These are phyloP conservation scores for Russula earlei DNA, from an alignment of 768 basidiomycete species.

Conservation along the genomic window DNA sequence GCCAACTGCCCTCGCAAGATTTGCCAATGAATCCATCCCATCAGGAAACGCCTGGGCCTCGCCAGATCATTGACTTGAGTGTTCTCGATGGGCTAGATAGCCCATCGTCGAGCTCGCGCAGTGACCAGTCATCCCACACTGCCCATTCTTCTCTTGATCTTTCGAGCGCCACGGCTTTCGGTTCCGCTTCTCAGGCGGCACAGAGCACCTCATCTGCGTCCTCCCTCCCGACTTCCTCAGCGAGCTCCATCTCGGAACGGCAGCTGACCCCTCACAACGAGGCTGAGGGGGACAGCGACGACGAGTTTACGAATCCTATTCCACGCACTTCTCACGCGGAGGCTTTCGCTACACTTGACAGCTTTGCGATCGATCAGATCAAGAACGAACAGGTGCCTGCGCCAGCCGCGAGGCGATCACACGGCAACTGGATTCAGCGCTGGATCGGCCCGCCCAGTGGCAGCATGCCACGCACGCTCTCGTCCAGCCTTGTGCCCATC, in stretches of 20 bases:
- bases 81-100: neutral
- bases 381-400: conserved; percentile 15
- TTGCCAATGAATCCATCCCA: neutral
- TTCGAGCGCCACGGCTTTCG: conserved; percentile 6
- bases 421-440: conserved; percentile 9
- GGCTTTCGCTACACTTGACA: conserved; percentile 29
- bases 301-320: conserved; percentile 21
- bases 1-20: neutral
- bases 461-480: conserved; percentile 14
- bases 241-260: neutral
- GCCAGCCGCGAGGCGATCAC: conserved; percentile 1
- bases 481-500: conserved; percentile 25
- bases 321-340: conserved; percentile 30
- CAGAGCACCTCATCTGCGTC: neutral
- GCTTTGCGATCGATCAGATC: conserved; percentile 21
- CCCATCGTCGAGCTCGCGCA: neutral
- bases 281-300: conserved; percentile 9
- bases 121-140: neutral
- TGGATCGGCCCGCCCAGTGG: conserved; percentile 15
- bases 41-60: neutral
- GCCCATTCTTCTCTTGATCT: conserved; percentile 9
- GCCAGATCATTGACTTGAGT: conserved; percentile 1
- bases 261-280: conserved; percentile 7
- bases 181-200: neutral
- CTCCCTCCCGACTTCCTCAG: neutral